A percentile compares a stretch with the other conserved stretches of the same genome.
Conservation (phyloP, 345 rosid genomes). For the Bruguiera sexangula region DNA sequence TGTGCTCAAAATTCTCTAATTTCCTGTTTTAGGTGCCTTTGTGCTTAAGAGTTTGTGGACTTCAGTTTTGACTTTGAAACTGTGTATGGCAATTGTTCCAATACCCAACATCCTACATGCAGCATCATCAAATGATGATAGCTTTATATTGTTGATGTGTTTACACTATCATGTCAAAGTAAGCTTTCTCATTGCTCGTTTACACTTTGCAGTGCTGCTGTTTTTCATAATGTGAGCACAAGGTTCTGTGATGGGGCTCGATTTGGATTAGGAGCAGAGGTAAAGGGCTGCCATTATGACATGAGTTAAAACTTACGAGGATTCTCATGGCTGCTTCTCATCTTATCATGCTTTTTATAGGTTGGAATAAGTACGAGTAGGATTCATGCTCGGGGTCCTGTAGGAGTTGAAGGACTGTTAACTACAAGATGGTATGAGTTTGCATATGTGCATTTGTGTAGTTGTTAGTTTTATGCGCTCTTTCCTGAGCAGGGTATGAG, state of each 20-base stretch:
- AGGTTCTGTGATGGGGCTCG: constrained; percentile 89
- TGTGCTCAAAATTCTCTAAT: no score
- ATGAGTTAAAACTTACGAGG: background rate
- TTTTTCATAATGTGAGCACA: constrained; percentile 87
- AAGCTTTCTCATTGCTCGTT: background rate
- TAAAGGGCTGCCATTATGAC: constrained; percentile 17
- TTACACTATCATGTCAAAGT: background rate
- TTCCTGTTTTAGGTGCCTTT: no score
- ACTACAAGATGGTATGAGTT: constrained; percentile 76
- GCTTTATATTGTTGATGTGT: no score
- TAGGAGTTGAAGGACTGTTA: constrained; percentile 84
- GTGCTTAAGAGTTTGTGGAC: no score
- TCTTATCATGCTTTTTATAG: constrained; percentile 24
- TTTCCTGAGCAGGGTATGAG: background rate
- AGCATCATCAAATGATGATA: no score
- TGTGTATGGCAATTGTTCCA: no score
- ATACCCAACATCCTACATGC: no score
- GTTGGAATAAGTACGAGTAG: constrained; percentile 92
- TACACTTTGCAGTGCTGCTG: constrained; percentile 66
- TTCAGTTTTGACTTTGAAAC: no score
- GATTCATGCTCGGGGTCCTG: constrained; percentile 96
- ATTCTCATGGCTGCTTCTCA: constrained; percentile 8
- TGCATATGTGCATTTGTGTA: background rate
- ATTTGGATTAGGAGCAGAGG: constrained; percentile 95
- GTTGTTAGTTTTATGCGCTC: background rate